phyloP scores from a whole-genome alignment of 2,329 filamentous ascomycete species.

The Fusarium subglutinans region DNA sequence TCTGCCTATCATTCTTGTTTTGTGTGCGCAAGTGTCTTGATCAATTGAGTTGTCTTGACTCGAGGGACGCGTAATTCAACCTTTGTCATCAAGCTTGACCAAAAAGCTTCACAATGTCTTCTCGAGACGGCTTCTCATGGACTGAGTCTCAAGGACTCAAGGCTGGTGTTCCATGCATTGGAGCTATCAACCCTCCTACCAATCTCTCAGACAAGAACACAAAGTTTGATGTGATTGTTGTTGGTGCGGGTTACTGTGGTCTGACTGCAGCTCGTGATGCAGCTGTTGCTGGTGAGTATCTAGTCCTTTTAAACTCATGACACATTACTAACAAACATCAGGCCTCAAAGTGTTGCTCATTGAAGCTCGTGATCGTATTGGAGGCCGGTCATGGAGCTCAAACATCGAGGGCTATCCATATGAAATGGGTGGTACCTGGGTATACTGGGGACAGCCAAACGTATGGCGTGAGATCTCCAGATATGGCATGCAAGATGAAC shows the following conservation, averaged over 20 bases:
- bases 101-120: slow-evolving; percentile 29
- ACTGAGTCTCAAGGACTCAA: slow-evolving; percentile 43
- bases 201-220: slow-evolving; percentile 23
- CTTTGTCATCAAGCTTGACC: not conserved
- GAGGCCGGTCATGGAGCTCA: slow-evolving; percentile 57
- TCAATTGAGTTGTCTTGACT: not conserved
- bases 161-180: slow-evolving; percentile 44
- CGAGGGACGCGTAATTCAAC: not conserved
- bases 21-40: not conserved
- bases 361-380: slow-evolving; percentile 59
- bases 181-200: slow-evolving; percentile 42
- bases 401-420: slow-evolving; percentile 55
- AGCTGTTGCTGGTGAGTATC: slow-evolving; percentile 36
- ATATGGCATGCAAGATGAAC: slow-evolving; percentile 55
- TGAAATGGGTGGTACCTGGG: slow-evolving; percentile 62
- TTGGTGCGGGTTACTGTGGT: slow-evolving; percentile 46
- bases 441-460: slow-evolving; percentile 56
- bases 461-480: slow-evolving; percentile 56
- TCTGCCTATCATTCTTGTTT: not conserved
- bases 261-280: slow-evolving; percentile 44
- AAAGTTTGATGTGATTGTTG: slow-evolving; percentile 43
- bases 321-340: not conserved
- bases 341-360: slow-evolving; percentile 54
- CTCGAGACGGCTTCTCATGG: slow-evolving; percentile 46
- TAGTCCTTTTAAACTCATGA: fast-evolving